phyloP scores from a whole-genome alignment of 306 rosid genomes.

The Gastrolobium villosum region DNA sequence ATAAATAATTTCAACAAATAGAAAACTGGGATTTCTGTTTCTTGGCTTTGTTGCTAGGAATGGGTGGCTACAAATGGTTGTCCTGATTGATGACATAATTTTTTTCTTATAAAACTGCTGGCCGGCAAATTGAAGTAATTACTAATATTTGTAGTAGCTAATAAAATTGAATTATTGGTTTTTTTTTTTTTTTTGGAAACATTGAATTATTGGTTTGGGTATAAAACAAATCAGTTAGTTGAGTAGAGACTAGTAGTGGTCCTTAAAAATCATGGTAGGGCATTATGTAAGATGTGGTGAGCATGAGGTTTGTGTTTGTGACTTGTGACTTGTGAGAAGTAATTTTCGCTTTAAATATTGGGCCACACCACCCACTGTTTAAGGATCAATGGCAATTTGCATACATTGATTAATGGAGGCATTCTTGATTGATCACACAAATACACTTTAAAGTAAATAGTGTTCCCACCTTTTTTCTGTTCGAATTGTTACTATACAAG shows the following conservation, averaged over 20 bases:
- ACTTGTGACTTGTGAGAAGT: not conserved
- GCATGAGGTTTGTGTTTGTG: conserved; percentile 16
- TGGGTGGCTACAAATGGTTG: conserved; percentile 47
- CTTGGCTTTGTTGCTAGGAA: conserved; percentile 27
- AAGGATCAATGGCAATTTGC: not conserved
- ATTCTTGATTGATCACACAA: not conserved
- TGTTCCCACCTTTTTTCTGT: not conserved
- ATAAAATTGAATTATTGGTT: conserved; percentile 15
- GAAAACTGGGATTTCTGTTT: conserved; percentile 17
- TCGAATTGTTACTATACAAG: not conserved
- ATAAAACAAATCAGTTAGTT: conserved; percentile 15
- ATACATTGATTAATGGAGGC: not conserved
- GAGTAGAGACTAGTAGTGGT: conserved; percentile 21
- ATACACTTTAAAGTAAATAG: not conserved
- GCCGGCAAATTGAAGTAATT: conserved; percentile 52
- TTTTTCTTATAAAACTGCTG: conserved; percentile 40
- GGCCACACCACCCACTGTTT: conserved; percentile 9
- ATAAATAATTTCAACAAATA: conserved; percentile 42
- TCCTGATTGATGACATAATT: conserved; percentile 32
- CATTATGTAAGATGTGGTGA: conserved; percentile 24
- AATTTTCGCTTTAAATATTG: conserved; percentile 9
- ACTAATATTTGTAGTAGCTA: not conserved
- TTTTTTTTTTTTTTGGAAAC: too few relatives aligned
- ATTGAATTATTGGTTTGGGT: not conserved
- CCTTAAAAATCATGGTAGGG: conserved; percentile 26